These are phyloP conservation scores for Dendrothele bispora DNA, from an alignment of 768 basidiomycete species.

Conservation along the genomic window DNA sequence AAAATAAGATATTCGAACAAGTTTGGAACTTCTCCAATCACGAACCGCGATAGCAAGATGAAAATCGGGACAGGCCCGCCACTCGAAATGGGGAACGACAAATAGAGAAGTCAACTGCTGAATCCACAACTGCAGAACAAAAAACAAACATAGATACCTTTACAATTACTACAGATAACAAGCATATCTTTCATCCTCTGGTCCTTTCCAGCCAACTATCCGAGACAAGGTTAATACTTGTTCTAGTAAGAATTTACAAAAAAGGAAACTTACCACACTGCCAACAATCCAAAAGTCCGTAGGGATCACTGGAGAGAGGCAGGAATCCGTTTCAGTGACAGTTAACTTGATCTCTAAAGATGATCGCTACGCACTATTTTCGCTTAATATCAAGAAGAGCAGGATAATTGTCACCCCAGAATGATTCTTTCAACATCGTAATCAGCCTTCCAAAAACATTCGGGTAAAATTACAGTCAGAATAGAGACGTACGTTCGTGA, in stretches of 20 bases:
- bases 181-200: constrained; percentile 4
- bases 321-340: constrained; percentile 1
- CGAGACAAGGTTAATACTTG: neutral
- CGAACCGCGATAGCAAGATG: too few relatives aligned
- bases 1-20: too few relatives aligned
- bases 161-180: too few relatives aligned
- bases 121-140: too few relatives aligned
- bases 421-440: constrained; percentile 31
- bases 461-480: neutral
- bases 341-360: neutral
- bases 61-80: too few relatives aligned
- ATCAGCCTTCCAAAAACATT: neutral
- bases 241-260: neutral
- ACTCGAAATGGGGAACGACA: too few relatives aligned
- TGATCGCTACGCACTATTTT: constrained; percentile 42
- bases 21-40: too few relatives aligned
- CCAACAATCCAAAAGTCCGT: constrained; percentile 49
- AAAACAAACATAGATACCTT: too few relatives aligned
- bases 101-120: too few relatives aligned
- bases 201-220: constrained; percentile 8
- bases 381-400: constrained; percentile 40
- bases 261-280: constrained; percentile 42
- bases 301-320: constrained; percentile 37
- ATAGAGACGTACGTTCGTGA: constrained; percentile 11
- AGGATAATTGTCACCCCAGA: constrained; percentile 46